A percentile compares a stretch with the other conserved stretches of the same genome.
phyloP scores from a whole-genome alignment of 805 yeast genomes.

The Wickerhamiella qilinensis region DNA sequence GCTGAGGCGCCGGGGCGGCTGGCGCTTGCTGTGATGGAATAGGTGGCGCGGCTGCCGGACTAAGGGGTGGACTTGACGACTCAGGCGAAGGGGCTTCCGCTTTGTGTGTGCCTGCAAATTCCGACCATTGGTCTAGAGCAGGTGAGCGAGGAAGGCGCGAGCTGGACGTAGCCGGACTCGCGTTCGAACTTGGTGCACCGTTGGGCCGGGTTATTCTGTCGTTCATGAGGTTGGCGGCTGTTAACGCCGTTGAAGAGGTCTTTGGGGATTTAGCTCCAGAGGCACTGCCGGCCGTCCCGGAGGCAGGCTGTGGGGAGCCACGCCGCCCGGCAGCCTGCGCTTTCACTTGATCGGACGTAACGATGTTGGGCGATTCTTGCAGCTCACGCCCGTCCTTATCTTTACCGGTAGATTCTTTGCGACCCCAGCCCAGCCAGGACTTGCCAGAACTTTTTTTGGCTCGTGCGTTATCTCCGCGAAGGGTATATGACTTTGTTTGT shows the following conservation, averaged over 20 bases:
- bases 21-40: neutral
- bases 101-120: neutral
- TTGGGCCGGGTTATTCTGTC: neutral
- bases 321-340: neutral
- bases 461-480: neutral
- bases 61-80: neutral
- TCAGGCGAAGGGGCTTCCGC: neutral
- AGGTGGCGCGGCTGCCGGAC: neutral
- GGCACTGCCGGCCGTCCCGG: neutral
- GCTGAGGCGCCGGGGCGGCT: slow-evolving; percentile 1
- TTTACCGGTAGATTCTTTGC: neutral
- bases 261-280: neutral
- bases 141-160: neutral
- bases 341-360: too few species aligned
- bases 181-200: neutral
- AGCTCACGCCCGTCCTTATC: neutral
- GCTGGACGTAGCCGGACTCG: neutral
- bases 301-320: neutral
- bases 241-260: neutral
- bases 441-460: neutral
- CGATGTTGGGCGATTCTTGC: neutral
- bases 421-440: neutral
- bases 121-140: neutral
- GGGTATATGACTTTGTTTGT: neutral
- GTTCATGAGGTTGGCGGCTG: neutral